These are phyloP conservation scores for Podospora pseudocomata DNA, from an alignment of 495 filamentous ascomycete species.

Conservation along the genomic window DNA sequence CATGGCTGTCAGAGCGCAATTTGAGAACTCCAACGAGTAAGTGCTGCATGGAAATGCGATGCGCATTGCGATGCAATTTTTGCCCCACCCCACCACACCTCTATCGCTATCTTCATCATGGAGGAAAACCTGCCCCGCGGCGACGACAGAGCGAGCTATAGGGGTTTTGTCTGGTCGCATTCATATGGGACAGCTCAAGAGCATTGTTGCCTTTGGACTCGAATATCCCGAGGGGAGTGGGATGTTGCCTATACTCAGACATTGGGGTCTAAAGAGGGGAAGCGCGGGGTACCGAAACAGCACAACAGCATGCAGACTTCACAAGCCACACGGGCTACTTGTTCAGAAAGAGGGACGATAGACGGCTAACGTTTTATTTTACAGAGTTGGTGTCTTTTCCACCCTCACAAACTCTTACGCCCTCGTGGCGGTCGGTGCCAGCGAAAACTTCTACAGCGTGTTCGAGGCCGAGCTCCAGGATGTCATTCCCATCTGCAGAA, in stretches of 20 bases:
- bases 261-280: background rate
- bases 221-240: background rate
- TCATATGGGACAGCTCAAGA: background rate
- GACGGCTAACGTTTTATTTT: background rate
- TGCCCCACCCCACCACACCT: conserved; percentile 16
- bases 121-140: background rate
- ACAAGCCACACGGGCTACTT: background rate
- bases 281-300: background rate
- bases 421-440: conserved; percentile 86
- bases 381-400: conserved; percentile 91
- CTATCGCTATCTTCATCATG: background rate
- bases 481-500: conserved; percentile 94
- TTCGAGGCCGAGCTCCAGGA: conserved; percentile 98
- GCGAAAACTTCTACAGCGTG: conserved; percentile 96
- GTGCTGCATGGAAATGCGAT: conserved; percentile 31
- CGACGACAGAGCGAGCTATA: background rate
- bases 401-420: conserved; percentile 96
- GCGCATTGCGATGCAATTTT: background rate
- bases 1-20: conserved; percentile 85
- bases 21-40: conserved; percentile 98
- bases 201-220: background rate
- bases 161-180: background rate
- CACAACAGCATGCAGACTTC: background rate
- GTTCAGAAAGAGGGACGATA: conserved; percentile 1
- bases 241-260: background rate